phyloP scores from a whole-genome alignment of 1,284 basidiomycete species.

The Gastroboletus turbinatus region DNA sequence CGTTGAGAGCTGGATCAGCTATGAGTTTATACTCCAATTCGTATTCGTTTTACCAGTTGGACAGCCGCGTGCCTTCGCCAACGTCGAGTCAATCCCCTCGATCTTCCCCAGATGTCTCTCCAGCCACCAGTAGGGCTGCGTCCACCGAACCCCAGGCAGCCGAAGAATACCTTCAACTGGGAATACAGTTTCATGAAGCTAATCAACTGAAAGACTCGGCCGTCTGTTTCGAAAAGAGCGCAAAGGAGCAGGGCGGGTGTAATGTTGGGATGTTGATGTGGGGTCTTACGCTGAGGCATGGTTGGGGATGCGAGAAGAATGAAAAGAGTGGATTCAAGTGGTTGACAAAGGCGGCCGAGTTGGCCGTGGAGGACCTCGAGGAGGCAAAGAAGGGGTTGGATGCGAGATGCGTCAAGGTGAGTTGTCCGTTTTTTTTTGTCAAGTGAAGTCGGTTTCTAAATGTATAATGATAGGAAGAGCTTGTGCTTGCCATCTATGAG shows the following conservation, averaged over 20 bases:
- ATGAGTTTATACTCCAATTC: conserved; percentile 56
- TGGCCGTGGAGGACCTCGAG: conserved; percentile 79
- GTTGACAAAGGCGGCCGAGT: conserved; percentile 80
- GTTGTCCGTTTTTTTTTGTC: conserved; percentile 10
- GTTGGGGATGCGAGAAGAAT: conserved; percentile 83
- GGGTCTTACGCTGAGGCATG: conserved; percentile 84
- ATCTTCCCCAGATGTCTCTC: conserved; percentile 19
- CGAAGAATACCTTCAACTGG: conserved; percentile 69
- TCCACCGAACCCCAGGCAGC: conserved; percentile 39
- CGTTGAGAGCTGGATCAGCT: conserved; percentile 40
- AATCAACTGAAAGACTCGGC: conserved; percentile 76
- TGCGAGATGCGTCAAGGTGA: conserved; percentile 43
- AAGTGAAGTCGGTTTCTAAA: not conserved
- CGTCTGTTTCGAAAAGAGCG: conserved; percentile 77
- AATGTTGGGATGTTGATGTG: conserved; percentile 93
- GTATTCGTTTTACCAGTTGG: conserved; percentile 66
- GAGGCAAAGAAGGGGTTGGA: conserved; percentile 42
- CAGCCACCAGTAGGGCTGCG: conserved; percentile 17
- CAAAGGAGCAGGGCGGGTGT: conserved; percentile 76
- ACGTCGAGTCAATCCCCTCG: conserved; percentile 29
- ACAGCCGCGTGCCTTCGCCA: conserved; percentile 43
- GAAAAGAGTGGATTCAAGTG: conserved; percentile 80
- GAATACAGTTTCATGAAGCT: conserved; percentile 80
- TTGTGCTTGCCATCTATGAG: conserved; percentile 88
- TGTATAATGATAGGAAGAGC: conserved; percentile 53